Base-by-base conservation (phyloP, 495 filamentous ascomycete species). In the Xylaria flabelliformis region DNA sequence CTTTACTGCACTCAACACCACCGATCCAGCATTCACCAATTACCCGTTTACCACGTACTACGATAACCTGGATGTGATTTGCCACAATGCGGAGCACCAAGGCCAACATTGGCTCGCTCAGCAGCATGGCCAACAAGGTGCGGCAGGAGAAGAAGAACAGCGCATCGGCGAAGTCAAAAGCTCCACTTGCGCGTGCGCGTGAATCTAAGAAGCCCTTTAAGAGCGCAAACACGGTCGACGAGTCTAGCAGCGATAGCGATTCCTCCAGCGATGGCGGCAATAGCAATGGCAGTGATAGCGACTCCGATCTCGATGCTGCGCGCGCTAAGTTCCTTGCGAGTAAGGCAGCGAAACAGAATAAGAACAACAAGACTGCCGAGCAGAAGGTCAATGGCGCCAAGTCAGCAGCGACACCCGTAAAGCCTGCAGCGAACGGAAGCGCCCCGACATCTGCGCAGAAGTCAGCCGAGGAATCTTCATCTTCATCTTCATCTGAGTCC, bases 91-190 rank as follows among this genome's bases (percentile, higher is more conserved):
- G 72, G 78, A 77, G 65, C 79, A n/a, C 58, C 32, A 61, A 68
- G 77, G 76, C 64, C 78, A 76, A 80, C 65, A 81, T 82, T 67
- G 74, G 75, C 32, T 64, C 73, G 19, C 74, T 70, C 1, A 75
- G 74, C 13, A 77, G 79, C 4, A 75, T 82, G 24, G 74, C 70
- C 46, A 75, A 75, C 67, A 67, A 55, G 51, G 77, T 76, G 66
- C 64, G 70, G 51, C 59, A 71, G 51, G 63, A 62, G 44, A 58
- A 69, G 63, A 75, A 73, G 62, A 67, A 71, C 12, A 63, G 78
- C 64, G 68, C 62, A 5, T 21, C 64, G 24, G 58, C 59, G 2
- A 71, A 71, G 72, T 66, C 58, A 53, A 59, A 76, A 76, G 46
- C 67, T 15, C 36, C 61, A 15, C 64, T 65, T 17, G 51, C 62